These are phyloP conservation scores for Cymbopogon citratus DNA, from an alignment of 176 grass and related monocot species.

Conservation along the genomic window DNA sequence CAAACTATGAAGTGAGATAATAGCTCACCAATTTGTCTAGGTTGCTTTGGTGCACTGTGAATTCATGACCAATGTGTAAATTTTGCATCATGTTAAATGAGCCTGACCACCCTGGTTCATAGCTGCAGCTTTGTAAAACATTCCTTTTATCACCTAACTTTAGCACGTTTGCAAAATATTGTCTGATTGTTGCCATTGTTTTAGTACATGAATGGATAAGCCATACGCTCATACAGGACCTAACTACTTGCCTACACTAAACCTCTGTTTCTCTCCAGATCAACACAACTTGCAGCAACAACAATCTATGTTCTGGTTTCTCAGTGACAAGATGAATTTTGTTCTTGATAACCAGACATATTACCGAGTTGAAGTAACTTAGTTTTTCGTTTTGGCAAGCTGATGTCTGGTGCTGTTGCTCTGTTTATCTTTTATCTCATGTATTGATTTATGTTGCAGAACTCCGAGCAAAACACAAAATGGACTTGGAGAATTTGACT, in stretches of 20 bases:
- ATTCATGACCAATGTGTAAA: background rate
- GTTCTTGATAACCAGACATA: background rate
- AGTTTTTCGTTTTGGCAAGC: background rate
- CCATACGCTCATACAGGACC: background rate
- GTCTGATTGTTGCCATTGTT: background rate
- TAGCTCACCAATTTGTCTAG: background rate
- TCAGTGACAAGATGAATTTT: background rate
- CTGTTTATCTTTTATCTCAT: slow-evolving; percentile 2
- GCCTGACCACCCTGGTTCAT: background rate
- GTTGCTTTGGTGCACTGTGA: background rate
- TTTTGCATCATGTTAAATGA: background rate
- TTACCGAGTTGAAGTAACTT: background rate
- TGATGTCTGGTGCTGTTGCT: background rate
- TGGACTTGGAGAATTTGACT: slow-evolving; percentile 68
- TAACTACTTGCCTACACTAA: background rate
- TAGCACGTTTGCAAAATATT: background rate
- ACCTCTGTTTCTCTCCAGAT: background rate
- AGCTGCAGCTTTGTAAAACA: background rate
- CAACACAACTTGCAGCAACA: slow-evolving; percentile 1
- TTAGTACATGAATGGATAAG: background rate
- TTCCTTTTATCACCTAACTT: background rate
- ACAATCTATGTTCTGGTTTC: background rate
- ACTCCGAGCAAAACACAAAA: slow-evolving; percentile 67
- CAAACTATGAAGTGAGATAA: background rate
- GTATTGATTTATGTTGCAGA: slow-evolving; percentile 46